phyloP scores from a whole-genome alignment of 2,329 filamentous ascomycete genomes.

The Capronia coronata region DNA sequence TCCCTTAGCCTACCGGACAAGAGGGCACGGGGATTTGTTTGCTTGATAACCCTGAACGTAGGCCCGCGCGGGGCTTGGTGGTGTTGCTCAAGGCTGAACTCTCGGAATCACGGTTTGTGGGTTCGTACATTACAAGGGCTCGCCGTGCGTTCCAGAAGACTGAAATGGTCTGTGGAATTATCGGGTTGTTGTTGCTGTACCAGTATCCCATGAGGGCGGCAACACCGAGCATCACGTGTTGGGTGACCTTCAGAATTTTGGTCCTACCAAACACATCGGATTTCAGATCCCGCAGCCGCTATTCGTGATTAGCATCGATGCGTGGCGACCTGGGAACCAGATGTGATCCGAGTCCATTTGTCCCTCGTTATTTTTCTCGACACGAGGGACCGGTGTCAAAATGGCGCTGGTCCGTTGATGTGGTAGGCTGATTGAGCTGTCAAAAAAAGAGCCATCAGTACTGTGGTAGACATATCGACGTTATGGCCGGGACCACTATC shows the following conservation, averaged over 20 bases:
- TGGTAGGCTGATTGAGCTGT: neutral
- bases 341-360: neutral
- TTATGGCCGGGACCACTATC: neutral
- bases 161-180: neutral
- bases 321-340: neutral
- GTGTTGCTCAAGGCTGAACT: neutral
- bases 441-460: neutral
- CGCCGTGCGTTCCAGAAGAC: neutral
- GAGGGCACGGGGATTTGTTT: neutral
- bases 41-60: neutral
- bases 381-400: neutral
- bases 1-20: neutral
- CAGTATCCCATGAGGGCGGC: too few species aligned
- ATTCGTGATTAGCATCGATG: neutral
- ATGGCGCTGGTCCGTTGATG: neutral
- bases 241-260: too few species aligned
- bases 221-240: too few species aligned
- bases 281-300: neutral
- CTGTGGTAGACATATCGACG: too few species aligned
- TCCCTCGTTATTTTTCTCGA: neutral
- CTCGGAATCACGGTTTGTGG: neutral
- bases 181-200: too few species aligned
- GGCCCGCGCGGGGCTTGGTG: neutral
- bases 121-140: neutral
- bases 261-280: neutral